phyloP scores from a whole-genome alignment of 768 basidiomycete species.

The Lanmaoa pseudosensibilis region DNA sequence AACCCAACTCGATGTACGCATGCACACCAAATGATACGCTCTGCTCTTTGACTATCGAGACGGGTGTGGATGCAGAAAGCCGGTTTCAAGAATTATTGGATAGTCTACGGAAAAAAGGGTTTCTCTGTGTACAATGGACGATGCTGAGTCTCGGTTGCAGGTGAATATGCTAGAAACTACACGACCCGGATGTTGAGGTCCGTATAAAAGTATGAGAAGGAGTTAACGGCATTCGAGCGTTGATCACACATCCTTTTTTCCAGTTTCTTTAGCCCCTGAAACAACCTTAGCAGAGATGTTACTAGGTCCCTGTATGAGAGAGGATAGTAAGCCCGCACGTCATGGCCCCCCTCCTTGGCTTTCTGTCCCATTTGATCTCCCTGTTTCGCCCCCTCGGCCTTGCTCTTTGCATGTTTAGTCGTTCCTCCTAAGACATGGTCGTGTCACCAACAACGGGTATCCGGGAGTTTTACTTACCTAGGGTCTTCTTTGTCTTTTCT shows the following conservation, averaged over 20 bases:
- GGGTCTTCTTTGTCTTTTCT: slow-evolving; percentile 37
- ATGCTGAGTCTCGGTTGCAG: not conserved
- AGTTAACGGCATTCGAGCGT: not conserved
- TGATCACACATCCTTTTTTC: slow-evolving; percentile 10
- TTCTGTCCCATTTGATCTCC: slow-evolving; percentile 8
- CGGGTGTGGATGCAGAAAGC: too few species aligned
- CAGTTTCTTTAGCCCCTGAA: slow-evolving; percentile 17
- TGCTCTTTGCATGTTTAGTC: slow-evolving; percentile 1
- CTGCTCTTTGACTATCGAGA: not conserved
- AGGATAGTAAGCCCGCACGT: not conserved
- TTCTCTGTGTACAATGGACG: not conserved
- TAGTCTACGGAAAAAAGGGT: not conserved
- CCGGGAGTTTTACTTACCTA: slow-evolving; percentile 25
- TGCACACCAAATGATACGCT: not conserved
- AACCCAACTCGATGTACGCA: not conserved
- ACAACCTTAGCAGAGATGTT: slow-evolving; percentile 8
- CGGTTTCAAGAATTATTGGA: not conserved
- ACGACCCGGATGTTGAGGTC: not conserved
- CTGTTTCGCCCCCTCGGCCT: slow-evolving; percentile 2
- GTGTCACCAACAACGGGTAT: not conserved
- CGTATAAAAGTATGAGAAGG: not conserved
- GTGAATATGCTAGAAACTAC: not conserved
- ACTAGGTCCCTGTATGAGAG: not conserved
- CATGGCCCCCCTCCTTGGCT: slow-evolving; percentile 11
- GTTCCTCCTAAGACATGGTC: not conserved